Evolutionary conservation across 2,329 filamentous ascomycete species (phyloP).

Genomic region (Nigrograna mackinnonii): DNA sequence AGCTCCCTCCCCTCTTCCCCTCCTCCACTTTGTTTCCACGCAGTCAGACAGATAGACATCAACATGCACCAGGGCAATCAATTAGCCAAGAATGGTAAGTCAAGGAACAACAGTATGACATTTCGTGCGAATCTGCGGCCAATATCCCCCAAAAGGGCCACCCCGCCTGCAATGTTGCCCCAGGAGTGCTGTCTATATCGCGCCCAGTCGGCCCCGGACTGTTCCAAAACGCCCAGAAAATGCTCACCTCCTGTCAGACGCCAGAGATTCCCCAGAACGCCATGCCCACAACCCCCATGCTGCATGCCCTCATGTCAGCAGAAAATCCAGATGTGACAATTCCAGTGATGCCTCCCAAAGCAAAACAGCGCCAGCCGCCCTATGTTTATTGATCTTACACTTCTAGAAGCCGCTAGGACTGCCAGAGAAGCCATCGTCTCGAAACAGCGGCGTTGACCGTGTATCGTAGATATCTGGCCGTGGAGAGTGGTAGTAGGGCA

Average conservation of each 20-base stretch:
- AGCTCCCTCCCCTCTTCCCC: no score
- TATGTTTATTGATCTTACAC: no score
- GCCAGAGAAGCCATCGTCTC: constrained; percentile 14
- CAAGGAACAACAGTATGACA: constrained; percentile 8
- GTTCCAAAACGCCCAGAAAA: no score
- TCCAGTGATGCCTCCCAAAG: no score
- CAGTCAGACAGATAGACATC: no score
- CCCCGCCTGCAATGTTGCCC: no score
- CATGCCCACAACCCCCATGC: constrained; percentile 4
- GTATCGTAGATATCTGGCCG: constrained; percentile 15
- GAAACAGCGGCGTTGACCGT: constrained; percentile 15
- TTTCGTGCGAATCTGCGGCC: constrained; percentile 13
- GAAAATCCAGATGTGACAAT: no score
- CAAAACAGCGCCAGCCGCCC: no score
- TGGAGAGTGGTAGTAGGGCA: constrained; percentile 18
- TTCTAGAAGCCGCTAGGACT: constrained; percentile 11
- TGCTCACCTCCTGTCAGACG: constrained; percentile 12
- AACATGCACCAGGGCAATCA: no score
- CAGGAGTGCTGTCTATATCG: no score
- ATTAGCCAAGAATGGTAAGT: constrained; percentile 7
- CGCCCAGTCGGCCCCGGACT: no score
- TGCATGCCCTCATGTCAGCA: constrained; percentile 8
- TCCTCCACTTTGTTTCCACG: no score
- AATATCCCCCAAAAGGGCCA: constrained; percentile 2
- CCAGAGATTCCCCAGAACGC: constrained; percentile 7